phyloP scores from a whole-genome alignment of 2,329 filamentous ascomycete genomes.

The Clonostachys rhizophaga region DNA sequence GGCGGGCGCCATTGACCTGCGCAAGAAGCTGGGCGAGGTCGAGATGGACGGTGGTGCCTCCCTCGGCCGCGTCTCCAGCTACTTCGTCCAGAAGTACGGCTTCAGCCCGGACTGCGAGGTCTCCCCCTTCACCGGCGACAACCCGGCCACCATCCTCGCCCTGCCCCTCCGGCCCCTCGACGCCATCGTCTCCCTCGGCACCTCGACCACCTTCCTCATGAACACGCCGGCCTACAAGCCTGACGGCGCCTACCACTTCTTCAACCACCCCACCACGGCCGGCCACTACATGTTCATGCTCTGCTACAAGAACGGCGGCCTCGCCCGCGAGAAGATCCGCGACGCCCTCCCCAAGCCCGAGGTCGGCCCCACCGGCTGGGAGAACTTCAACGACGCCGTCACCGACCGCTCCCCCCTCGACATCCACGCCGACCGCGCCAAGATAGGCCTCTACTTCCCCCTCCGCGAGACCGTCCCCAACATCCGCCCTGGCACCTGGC shows the following conservation, averaged over 20 bases:
- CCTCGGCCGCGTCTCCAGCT: slow-evolving; percentile 70
- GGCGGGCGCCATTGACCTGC: slow-evolving; percentile 58
- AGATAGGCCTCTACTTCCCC: slow-evolving; percentile 91
- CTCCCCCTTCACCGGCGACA: slow-evolving; percentile 89
- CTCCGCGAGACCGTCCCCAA: slow-evolving; percentile 95
- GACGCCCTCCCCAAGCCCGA: slow-evolving; percentile 64
- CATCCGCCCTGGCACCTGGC: slow-evolving; percentile 79
- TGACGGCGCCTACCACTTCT: slow-evolving; percentile 90
- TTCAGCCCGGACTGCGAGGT: slow-evolving; percentile 73
- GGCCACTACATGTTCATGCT: slow-evolving; percentile 99
- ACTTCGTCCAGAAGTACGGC: slow-evolving; percentile 76
- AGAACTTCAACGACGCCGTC: slow-evolving; percentile 71
- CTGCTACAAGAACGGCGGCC: slow-evolving; percentile 97
- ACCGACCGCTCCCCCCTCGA: slow-evolving; percentile 66
- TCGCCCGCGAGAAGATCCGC: slow-evolving; percentile 85
- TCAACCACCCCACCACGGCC: slow-evolving; percentile 90
- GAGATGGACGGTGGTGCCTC: slow-evolving; percentile 74
- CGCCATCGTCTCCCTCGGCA: slow-evolving; percentile 91
- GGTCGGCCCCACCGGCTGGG: slow-evolving; percentile 57
- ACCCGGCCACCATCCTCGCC: slow-evolving; percentile 90
- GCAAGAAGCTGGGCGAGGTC: slow-evolving; percentile 74
- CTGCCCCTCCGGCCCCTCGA: slow-evolving; percentile 83
- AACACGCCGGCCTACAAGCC: slow-evolving; percentile 88
- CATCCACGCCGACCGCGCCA: slow-evolving; percentile 58
- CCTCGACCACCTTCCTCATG: slow-evolving; percentile 97